Evolutionary conservation across 1,139 yeast genomes (phyloP).

Genomic region (Trichomonascaceae sp.): DNA sequence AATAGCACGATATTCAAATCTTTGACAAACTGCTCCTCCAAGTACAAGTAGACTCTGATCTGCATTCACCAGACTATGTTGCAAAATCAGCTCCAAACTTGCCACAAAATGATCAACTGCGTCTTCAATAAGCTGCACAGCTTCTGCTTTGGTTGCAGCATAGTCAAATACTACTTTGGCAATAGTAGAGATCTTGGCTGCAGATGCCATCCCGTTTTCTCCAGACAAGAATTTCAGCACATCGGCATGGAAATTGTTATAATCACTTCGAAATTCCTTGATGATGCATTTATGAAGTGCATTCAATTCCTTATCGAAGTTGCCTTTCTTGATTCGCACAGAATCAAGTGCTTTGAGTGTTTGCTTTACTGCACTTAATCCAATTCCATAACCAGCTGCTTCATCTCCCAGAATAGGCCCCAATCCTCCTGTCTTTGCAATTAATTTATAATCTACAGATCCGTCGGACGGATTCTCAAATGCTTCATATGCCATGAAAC

Average conservation of each 20-base stretch:
- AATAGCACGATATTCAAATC: neutral
- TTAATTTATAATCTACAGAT: slow-evolving; percentile 9
- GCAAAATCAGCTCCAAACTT: slow-evolving; percentile 6
- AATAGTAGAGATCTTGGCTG: slow-evolving; percentile 14
- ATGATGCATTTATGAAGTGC: slow-evolving; percentile 8
- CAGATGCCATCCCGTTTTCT: slow-evolving; percentile 8
- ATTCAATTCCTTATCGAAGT: neutral
- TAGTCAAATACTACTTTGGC: slow-evolving; percentile 16
- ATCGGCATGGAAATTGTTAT: slow-evolving; percentile 13
- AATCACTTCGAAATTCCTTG: slow-evolving; percentile 8
- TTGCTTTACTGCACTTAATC: slow-evolving; percentile 18
- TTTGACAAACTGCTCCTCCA: slow-evolving; percentile 15
- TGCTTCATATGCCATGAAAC: slow-evolving; percentile 21
- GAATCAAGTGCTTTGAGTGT: slow-evolving; percentile 11
- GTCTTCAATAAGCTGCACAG: slow-evolving; percentile 8
- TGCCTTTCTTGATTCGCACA: neutral
- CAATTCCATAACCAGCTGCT: slow-evolving; percentile 26
- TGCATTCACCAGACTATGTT: slow-evolving; percentile 10
- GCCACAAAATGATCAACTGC: slow-evolving; percentile 11
- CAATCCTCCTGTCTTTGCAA: slow-evolving; percentile 24
- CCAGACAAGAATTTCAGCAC: slow-evolving; percentile 14
- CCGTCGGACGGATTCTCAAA: neutral
- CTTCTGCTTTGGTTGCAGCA: slow-evolving; percentile 10
- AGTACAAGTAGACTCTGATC: slow-evolving; percentile 11
- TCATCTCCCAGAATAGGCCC: slow-evolving; percentile 27